Evolutionary conservation across 1,139 yeast genomes (phyloP).

Genomic region (Chernovozyma sophiae-reginae): DNA sequence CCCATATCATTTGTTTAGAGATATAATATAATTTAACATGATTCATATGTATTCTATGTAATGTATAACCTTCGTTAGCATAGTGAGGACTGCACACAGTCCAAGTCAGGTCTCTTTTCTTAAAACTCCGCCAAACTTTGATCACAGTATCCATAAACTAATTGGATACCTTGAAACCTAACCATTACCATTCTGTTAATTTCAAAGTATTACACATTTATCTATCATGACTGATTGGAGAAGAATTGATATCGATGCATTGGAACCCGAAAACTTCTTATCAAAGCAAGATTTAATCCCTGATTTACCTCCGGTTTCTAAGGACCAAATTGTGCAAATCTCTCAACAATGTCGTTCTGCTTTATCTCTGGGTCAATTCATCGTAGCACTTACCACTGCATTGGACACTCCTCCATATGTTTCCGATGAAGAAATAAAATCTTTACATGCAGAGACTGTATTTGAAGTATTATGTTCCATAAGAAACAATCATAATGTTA

Average conservation of each 20-base stretch:
- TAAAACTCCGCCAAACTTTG: too few relatives aligned
- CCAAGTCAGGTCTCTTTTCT: too few relatives aligned
- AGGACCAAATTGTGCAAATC: constrained; percentile 51
- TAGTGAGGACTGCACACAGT: too few relatives aligned
- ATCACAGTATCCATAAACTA: too few relatives aligned
- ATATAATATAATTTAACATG: too few relatives aligned
- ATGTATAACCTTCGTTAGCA: too few relatives aligned
- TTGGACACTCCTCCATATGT: constrained; percentile 82
- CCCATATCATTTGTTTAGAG: too few relatives aligned
- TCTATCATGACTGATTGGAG: constrained; percentile 50
- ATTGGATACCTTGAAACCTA: too few relatives aligned
- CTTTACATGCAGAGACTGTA: constrained; percentile 50
- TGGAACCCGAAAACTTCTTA: constrained; percentile 75
- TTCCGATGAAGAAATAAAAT: constrained; percentile 55
- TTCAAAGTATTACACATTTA: too few relatives aligned
- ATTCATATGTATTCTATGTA: too few relatives aligned
- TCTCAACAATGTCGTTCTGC: constrained; percentile 58
- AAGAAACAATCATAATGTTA: constrained; percentile 49
- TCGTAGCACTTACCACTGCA: constrained; percentile 59
- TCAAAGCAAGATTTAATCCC: constrained; percentile 64
- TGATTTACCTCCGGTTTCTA: constrained; percentile 31
- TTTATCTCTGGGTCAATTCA: constrained; percentile 69
- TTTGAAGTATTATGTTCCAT: constrained; percentile 72
- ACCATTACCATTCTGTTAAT: too few relatives aligned
- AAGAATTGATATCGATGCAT: constrained; percentile 88